Conservation (phyloP, 768 basidiomycete species). For the Pleurotus tuber-regium region DNA sequence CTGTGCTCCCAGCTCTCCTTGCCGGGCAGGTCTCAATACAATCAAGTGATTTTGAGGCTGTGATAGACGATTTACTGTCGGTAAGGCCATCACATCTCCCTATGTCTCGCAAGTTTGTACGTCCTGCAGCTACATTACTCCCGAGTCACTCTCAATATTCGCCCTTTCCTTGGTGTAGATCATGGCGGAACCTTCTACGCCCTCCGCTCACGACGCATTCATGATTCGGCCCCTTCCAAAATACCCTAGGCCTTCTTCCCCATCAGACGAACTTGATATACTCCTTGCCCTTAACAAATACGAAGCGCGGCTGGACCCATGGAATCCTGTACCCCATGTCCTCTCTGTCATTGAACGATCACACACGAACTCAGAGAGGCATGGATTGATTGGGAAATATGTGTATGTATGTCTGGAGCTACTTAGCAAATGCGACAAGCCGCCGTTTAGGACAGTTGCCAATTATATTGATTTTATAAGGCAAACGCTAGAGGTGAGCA, state of each 20-base stretch:
- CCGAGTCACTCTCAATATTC: no score
- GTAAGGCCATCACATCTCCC: constrained; percentile 20
- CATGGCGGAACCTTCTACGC: constrained; percentile 27
- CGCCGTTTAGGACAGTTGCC: constrained; percentile 42
- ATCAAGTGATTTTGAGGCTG: constrained; percentile 28
- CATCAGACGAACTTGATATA: constrained; percentile 37
- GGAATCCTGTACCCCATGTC: constrained; percentile 52
- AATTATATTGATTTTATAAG: constrained; percentile 51
- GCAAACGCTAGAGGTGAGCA: constrained; percentile 51
- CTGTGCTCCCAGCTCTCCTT: no score
- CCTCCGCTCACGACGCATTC: constrained; percentile 25
- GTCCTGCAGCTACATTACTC: no score
- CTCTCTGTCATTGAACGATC: constrained; percentile 40
- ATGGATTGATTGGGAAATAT: no score
- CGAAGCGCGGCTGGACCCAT: constrained; percentile 46
- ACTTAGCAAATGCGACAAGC: constrained; percentile 41
- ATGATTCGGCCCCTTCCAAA: constrained; percentile 39
- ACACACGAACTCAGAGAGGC: no score
- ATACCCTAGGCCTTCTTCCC: no score
- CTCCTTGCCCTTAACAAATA: constrained; percentile 42
- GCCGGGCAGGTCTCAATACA: not conserved
- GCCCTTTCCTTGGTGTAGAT: constrained; percentile 22
- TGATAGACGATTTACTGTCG: constrained; percentile 28
- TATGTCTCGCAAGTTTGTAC: constrained; percentile 21
- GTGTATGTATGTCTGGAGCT: constrained; percentile 46